Evolutionary conservation across 73 alveolate species (phyloP).

Genomic region (Paramecium sexaurelia): DNA sequence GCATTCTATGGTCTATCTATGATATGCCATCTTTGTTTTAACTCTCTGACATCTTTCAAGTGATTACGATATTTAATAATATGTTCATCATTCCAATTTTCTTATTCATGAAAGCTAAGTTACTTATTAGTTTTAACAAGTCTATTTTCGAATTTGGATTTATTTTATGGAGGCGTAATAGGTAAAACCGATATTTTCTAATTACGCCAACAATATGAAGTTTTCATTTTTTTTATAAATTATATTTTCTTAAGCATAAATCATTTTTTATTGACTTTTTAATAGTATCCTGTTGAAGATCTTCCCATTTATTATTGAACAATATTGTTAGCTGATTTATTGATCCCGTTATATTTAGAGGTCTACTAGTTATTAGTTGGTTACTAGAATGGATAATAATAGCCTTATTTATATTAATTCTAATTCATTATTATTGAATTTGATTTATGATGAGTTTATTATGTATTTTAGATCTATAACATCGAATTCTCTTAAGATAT

Average conservation of each 20-base stretch:
- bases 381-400: constrained; percentile 52
- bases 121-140: background rate
- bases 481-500: background rate
- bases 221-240: background rate
- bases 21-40: background rate
- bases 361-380: background rate
- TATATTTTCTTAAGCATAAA: background rate
- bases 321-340: constrained; percentile 42
- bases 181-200: background rate
- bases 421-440: background rate
- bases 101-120: constrained; percentile 14
- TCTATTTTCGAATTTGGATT: background rate
- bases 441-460: constrained; percentile 59
- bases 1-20: background rate
- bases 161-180: background rate
- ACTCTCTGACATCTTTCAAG: background rate
- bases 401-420: background rate
- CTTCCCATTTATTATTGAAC: constrained; percentile 13
- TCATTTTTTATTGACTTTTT: constrained; percentile 44
- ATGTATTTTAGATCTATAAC: background rate
- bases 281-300: constrained; percentile 47
- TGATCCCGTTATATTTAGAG: background rate
- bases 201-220: background rate
- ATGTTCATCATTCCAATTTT: constrained; percentile 34
- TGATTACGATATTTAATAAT: constrained; percentile 4